Conservation (phyloP, 73 alveolate species). For the Paramecium biaurelia region DNA sequence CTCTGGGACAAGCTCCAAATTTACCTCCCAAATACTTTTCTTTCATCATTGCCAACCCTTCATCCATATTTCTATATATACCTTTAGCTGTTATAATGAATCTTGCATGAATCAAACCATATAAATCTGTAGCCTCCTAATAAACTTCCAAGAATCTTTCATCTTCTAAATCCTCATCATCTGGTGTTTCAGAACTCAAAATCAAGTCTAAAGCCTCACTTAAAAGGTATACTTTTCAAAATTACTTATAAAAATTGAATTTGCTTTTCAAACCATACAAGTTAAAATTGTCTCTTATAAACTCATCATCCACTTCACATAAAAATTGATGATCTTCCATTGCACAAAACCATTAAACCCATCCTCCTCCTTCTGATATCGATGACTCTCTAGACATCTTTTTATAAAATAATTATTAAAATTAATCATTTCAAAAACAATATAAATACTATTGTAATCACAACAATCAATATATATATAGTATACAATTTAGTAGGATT, state of each 20-base stretch:
- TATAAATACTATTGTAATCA: neutral
- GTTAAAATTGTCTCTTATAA: constrained; percentile 82
- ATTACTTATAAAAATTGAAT: constrained; percentile 65
- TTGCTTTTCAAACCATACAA: constrained; percentile 81
- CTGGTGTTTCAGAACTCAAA: constrained; percentile 88
- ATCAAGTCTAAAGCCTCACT: constrained; percentile 91
- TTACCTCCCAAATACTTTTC: constrained; percentile 90
- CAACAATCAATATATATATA: neutral
- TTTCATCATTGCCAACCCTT: constrained; percentile 92
- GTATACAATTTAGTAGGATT: neutral
- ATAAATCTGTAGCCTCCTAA: constrained; percentile 90
- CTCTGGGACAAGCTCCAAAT: constrained; percentile 97
- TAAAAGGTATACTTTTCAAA: neutral
- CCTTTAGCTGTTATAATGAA: constrained; percentile 94
- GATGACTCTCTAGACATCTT: constrained; percentile 49
- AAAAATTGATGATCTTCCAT: constrained; percentile 94
- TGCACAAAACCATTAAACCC: constrained; percentile 95
- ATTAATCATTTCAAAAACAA: neutral
- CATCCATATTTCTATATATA: neutral
- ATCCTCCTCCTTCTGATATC: constrained; percentile 68
- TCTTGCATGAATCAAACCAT: constrained; percentile 95
- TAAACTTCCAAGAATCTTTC: constrained; percentile 83
- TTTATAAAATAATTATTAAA: neutral
- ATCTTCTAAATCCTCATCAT: constrained; percentile 91
- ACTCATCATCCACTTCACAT: constrained; percentile 92